Evolutionary conservation across 805 yeast genomes (phyloP).

Genomic region (Lachancea meyersii): DNA sequence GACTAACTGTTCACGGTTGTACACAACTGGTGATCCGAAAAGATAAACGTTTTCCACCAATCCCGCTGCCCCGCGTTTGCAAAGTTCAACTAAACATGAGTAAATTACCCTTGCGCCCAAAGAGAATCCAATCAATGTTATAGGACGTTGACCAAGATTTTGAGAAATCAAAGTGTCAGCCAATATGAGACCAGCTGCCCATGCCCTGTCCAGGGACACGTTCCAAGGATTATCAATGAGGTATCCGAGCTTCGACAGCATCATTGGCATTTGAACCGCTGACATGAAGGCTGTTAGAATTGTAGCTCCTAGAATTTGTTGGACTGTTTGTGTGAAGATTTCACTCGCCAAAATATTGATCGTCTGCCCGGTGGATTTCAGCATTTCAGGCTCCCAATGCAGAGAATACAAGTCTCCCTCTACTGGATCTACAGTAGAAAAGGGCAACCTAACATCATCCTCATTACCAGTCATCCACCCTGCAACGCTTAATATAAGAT

Average conservation of each 20-base stretch:
- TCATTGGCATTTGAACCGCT: conserved; percentile 89
- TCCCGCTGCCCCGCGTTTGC: conserved; percentile 81
- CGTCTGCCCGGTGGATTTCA: conserved; percentile 93
- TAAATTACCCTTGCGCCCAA: conserved; percentile 88
- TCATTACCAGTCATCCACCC: conserved; percentile 97
- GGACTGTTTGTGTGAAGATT: conserved; percentile 85
- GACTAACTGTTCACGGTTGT: conserved; percentile 68
- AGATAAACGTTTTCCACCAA: conserved; percentile 80
- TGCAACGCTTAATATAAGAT: conserved; percentile 78
- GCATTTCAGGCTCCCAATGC: conserved; percentile 97
- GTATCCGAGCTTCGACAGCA: conserved; percentile 80
- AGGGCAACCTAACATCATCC: conserved; percentile 95
- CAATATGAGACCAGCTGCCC: conserved; percentile 87
- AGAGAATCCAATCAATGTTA: conserved; percentile 88
- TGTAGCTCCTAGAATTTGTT: conserved; percentile 91
- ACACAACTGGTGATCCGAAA: conserved; percentile 84
- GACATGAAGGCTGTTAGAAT: conserved; percentile 85
- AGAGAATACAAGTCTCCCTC: conserved; percentile 94
- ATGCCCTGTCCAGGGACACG: conserved; percentile 92
- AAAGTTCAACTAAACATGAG: conserved; percentile 81
- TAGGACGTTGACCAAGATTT: conserved; percentile 86
- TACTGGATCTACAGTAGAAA: conserved; percentile 93
- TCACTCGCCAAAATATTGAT: conserved; percentile 90
- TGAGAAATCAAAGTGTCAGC: conserved; percentile 87
- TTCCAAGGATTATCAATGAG: conserved; percentile 96